Base-by-base conservation (phyloP, 2,329 filamentous ascomycete genomes). In the Macrophomina pseudophaseolina region DNA sequence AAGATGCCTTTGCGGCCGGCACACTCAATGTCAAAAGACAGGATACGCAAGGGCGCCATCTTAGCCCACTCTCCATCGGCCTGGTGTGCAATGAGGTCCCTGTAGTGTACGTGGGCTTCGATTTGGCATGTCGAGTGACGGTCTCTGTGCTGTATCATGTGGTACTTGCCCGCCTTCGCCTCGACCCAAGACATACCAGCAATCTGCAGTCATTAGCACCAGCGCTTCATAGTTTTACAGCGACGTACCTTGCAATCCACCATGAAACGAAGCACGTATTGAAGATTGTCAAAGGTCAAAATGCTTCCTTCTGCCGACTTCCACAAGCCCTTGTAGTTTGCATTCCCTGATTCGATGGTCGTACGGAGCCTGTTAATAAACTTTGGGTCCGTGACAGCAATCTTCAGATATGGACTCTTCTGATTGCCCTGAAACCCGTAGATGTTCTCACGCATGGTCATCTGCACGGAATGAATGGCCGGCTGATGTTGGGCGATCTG, bases 21-120 rank as follows among this genome's bases (percentile, higher is more conserved):
- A 79, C 95, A 99, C 79, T 99, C 95, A 72, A 99, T 99, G 87
- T 99, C 95, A 74, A 99, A 98, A 4, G 95, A 98, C 53, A 99
- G 81, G 54, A 97, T 91, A 68, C 95, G 89, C 3, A 99, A 83
- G 0, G 95, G 95, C 0, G 96, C 95, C 90, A 98, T 97, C 80
- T 97, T 99, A 33, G 93, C 92, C 93, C 94, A 99, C 76, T 98
- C 94, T 18, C 94, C 94, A 71, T 95, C 91, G 2, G 94, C 89
- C 58, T 91, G 88, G 78, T 98, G 94, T 9, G 95, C 89, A 69
- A 97, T 89, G 8, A 99, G 83, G 73, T 98, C 90, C 67, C 84
- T 83, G 74, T 96, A 97, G 76, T 91, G 89, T 66, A 97, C 87
- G 71, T 90, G 86, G 12, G 94, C 95, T 80, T 99, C 95, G 70